Evolutionary conservation across 192 early-diverging fungal genomes (phyloP).

Genomic region (Lunasporangiospora selenospora): DNA sequence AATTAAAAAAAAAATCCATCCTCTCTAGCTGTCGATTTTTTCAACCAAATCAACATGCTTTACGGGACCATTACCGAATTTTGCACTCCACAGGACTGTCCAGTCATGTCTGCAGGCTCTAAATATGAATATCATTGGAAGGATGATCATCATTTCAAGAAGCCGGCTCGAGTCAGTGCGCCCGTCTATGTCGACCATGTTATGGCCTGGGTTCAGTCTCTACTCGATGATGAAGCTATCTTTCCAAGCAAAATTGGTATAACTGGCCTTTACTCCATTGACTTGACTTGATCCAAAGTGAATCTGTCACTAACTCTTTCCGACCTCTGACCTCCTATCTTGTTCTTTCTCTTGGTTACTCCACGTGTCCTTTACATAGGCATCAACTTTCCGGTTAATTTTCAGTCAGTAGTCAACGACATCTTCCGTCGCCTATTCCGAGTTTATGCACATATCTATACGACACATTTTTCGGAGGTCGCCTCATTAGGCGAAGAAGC

Average conservation of each 20-base stretch:
- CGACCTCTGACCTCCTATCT: not conserved
- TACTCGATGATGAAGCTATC: slow-evolving; percentile 85
- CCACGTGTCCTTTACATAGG: slow-evolving; percentile 36
- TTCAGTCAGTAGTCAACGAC: slow-evolving; percentile 68
- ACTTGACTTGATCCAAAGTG: not conserved
- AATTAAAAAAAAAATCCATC: too few relatives aligned
- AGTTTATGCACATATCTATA: slow-evolving; percentile 95
- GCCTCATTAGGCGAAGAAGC: slow-evolving; percentile 81
- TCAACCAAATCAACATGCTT: slow-evolving; percentile 95
- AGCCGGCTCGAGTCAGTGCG: slow-evolving; percentile 87
- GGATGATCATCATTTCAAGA: slow-evolving; percentile 82
- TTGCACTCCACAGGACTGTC: slow-evolving; percentile 89
- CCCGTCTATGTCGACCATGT: slow-evolving; percentile 90
- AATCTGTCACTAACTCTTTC: slow-evolving; percentile 2
- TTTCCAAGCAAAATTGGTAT: slow-evolving; percentile 85
- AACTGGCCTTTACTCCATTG: not conserved
- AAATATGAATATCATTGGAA: slow-evolving; percentile 90
- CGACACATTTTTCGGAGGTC: slow-evolving; percentile 81
- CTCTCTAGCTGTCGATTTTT: slow-evolving; percentile 84
- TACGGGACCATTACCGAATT: slow-evolving; percentile 87
- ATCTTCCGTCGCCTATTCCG: slow-evolving; percentile 91
- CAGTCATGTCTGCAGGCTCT: slow-evolving; percentile 90
- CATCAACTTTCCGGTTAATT: slow-evolving; percentile 75
- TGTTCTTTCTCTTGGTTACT: slow-evolving; percentile 15
- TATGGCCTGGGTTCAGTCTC: slow-evolving; percentile 82